Base-by-base conservation (phyloP, 495 filamentous ascomycete genomes). In the Xylaria acuta region DNA sequence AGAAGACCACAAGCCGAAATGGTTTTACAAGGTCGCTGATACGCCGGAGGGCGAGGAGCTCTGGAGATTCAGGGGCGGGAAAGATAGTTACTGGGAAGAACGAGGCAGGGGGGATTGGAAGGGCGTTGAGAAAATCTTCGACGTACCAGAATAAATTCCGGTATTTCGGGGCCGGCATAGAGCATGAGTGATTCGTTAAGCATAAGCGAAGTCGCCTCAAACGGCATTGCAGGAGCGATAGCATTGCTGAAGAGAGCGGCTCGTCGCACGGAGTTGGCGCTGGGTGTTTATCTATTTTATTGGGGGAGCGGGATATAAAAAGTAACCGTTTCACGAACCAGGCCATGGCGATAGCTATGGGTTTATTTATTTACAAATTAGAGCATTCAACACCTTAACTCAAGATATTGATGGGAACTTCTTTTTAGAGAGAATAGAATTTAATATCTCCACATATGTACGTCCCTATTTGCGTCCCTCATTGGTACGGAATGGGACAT, bases 51-150 rank as follows among this genome's bases (percentile, higher is more conserved):
- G 87, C 20, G 94, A 97, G 80, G 89, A 92, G 74, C 83, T 92
- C 12, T 99, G 96, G 96, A 85, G 86, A 73, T 78, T 97, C 73
- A 95, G 91, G 85, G 81, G 81, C 12, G 94, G 93, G 8, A 93
- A 90, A 80, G 93, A 94, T 20, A 91, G 91, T 36, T 98, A 98
- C 82, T 98, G 95, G 96, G 96, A 97, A 75, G 91, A 93, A 82
- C 86, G 96, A 72, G 85, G 78, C 0, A 88, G 81, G 74, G 90
- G 91, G 2, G 83, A 82, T 30, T 98, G 94, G 94, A 82, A 81
- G 12, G 90, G 89, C 22, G 87, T 95, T 58, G 84, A 89, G 71
- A 86, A 90, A 75, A 88, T 98, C 59, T 97, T 97, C 49, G 78
- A 79, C 0, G 75, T 66, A 1, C 54, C 69, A 36, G 22, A 73